Evolutionary conservation across 257 asterid genomes (phyloP).

Genomic region (Anisodus tanguticus): DNA sequence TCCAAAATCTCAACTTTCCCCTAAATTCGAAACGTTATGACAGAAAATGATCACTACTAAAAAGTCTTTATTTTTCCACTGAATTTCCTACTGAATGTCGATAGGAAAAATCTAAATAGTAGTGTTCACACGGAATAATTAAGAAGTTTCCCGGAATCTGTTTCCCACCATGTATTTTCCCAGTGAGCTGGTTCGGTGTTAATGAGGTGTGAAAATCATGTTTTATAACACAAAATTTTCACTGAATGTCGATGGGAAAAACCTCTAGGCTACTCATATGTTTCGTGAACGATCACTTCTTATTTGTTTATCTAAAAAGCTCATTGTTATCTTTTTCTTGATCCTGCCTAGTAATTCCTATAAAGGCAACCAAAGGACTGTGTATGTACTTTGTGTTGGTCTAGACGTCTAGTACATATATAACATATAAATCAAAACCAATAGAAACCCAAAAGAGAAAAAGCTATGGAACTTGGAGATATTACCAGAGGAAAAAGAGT

Average conservation of each 20-base stretch:
- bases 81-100: no score
- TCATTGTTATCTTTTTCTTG: not conserved
- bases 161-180: no score
- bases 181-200: no score
- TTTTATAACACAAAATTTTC: no score
- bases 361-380: not conserved
- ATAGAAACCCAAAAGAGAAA: not conserved
- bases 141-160: no score
- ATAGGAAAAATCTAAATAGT: no score
- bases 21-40: not conserved
- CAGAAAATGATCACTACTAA: no score
- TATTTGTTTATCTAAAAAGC: not conserved
- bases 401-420: not conserved
- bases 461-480: not conserved
- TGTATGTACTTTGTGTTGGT: not conserved
- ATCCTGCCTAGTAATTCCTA: not conserved
- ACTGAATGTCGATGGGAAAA: no score
- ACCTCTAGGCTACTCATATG: not conserved
- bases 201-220: no score
- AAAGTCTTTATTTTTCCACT: no score
- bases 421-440: not conserved
- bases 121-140: no score
- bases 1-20: not conserved
- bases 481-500: constrained; percentile 61
- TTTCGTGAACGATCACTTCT: not conserved